phyloP scores from a whole-genome alignment of 23 red algal genomes.

The Gracilaria caudata region DNA sequence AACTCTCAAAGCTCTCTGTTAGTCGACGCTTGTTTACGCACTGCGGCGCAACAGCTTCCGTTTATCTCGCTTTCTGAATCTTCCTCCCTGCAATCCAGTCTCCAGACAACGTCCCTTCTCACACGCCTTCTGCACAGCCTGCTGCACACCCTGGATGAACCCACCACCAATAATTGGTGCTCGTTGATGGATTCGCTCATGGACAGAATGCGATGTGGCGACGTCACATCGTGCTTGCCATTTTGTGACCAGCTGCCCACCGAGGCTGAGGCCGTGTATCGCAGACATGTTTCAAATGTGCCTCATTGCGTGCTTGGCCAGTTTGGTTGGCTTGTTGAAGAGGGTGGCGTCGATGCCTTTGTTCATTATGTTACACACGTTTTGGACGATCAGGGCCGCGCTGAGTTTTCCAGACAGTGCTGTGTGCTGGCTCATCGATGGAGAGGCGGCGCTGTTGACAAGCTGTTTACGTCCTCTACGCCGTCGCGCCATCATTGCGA shows the following conservation, averaged over 20 bases:
- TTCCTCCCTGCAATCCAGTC: not conserved
- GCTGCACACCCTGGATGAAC: not conserved
- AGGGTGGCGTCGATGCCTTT: constrained; percentile 16
- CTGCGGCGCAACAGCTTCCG: not conserved
- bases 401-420: constrained; percentile 3
- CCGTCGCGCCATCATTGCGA: not conserved
- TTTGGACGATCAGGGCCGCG: constrained; percentile 13
- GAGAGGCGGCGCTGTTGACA: not conserved
- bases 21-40: not conserved
- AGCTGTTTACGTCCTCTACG: not conserved
- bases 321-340: constrained; percentile 30
- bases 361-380: constrained; percentile 40
- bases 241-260: not conserved
- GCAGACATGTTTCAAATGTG: not conserved
- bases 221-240: not conserved
- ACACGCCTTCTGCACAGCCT: not conserved
- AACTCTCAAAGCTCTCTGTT: not conserved
- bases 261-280: constrained; percentile 17
- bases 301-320: not conserved
- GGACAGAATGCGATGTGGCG: not conserved
- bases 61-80: not conserved
- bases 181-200: constrained; percentile 25
- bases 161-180: not conserved
- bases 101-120: not conserved
- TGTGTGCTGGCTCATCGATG: not conserved